Evolutionary conservation across 768 basidiomycete genomes (phyloP).

Genomic region (Suillus brevipes): DNA sequence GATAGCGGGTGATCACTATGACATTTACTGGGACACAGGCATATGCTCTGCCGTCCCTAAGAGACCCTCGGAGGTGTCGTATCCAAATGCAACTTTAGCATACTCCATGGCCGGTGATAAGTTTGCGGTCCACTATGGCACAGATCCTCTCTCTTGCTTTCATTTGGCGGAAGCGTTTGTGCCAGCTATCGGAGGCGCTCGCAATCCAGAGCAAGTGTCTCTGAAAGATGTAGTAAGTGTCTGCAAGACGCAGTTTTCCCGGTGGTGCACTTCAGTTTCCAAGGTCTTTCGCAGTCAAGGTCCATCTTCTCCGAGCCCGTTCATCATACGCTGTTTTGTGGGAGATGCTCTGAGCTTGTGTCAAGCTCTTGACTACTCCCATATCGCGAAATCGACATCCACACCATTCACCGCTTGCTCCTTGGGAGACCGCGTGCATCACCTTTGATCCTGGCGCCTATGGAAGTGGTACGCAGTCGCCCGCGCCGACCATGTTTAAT

Average conservation of each 20-base stretch:
- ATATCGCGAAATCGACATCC: conserved; percentile 4
- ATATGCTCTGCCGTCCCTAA: conserved; percentile 27
- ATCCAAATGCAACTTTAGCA: conserved; percentile 31
- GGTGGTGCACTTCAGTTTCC: conserved; percentile 26
- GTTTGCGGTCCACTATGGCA: conserved; percentile 30
- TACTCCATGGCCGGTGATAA: conserved; percentile 24
- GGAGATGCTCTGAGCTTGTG: conserved; percentile 32
- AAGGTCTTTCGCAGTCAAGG: conserved; percentile 10
- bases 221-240: background rate
- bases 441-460: conserved; percentile 24
- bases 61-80: conserved; percentile 12
- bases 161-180: conserved; percentile 32
- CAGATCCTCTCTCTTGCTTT: conserved; percentile 31
- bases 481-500: conserved; percentile 30
- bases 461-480: conserved; percentile 11
- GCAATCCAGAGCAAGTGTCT: background rate
- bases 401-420: conserved; percentile 22
- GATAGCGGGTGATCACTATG: conserved; percentile 20
- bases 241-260: conserved; percentile 24
- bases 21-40: conserved; percentile 27
- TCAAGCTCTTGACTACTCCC: conserved; percentile 21
- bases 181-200: background rate
- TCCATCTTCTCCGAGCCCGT: conserved; percentile 6
- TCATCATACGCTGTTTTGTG: conserved; percentile 30
- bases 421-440: conserved; percentile 27